phyloP scores from a whole-genome alignment of 345 rosid genomes.

The Salix viminalis region DNA sequence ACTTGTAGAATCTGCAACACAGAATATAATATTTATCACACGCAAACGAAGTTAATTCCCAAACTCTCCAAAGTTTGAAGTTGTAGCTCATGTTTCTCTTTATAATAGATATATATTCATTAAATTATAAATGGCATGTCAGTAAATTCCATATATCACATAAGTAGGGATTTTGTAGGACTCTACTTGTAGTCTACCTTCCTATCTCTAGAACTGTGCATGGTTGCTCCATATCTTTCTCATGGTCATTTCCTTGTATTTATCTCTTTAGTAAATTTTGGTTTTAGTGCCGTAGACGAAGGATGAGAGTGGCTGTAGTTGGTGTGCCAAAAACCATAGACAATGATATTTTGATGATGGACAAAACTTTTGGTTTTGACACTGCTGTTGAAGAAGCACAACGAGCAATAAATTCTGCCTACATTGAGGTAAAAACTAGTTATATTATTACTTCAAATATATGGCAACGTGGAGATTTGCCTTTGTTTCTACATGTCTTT shows the following conservation, averaged over 20 bases:
- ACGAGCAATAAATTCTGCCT: slow-evolving; percentile 94
- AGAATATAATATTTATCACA: not conserved
- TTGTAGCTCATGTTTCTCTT: not conserved
- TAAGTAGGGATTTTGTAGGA: not conserved
- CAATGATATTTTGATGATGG: slow-evolving; percentile 93
- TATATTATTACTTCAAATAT: not conserved
- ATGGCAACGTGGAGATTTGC: not conserved
- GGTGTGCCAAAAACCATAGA: slow-evolving; percentile 99
- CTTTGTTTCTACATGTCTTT: slow-evolving; percentile 13
- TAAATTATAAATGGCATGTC: too few relatives aligned
- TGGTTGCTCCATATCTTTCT: not conserved
- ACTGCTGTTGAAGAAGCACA: slow-evolving; percentile 99
- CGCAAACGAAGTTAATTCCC: not conserved
- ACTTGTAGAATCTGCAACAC: not conserved
- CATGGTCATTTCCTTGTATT: not conserved
- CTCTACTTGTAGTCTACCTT: not conserved
- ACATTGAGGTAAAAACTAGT: slow-evolving; percentile 69
- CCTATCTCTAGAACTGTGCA: not conserved
- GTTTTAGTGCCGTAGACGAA: slow-evolving; percentile 71
- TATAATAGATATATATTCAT: too few relatives aligned
- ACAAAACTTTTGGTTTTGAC: slow-evolving; percentile 95
- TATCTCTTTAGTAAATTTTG: slow-evolving; percentile 1
- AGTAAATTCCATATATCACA: not conserved
- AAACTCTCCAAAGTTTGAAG: not conserved
- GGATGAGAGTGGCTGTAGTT: slow-evolving; percentile 76